Conservation (phyloP, 2,329 filamentous ascomycete genomes). For the Stenocarpella maydis region DNA sequence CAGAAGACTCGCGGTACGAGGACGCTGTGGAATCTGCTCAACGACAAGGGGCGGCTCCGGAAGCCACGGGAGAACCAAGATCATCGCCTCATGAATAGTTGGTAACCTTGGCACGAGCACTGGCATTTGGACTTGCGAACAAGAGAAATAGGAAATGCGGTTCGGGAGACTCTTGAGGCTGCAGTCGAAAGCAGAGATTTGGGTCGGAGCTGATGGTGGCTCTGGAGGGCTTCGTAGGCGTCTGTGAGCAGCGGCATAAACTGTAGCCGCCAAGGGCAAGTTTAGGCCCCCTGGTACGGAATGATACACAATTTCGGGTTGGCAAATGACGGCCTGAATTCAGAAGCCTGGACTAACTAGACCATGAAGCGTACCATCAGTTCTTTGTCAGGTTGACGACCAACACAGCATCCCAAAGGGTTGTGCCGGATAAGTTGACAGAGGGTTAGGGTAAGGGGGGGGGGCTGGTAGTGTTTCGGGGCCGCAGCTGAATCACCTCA, state of each 20-base stretch:
- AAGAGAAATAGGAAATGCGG: background rate
- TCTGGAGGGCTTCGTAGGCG: too few species aligned
- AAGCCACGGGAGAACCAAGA: background rate
- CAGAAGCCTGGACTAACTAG: too few species aligned
- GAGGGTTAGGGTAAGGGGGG: background rate
- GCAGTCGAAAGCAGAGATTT: background rate
- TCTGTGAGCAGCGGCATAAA: too few species aligned
- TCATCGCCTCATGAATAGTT: background rate
- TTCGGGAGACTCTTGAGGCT: background rate
- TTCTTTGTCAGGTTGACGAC: too few species aligned
- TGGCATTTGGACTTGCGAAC: background rate
- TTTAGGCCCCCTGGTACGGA: too few species aligned
- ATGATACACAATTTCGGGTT: too few species aligned
- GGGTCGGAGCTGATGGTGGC: too few species aligned
- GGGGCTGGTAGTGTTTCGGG: background rate
- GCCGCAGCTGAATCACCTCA: slow-evolving; percentile 8
- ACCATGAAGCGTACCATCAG: too few species aligned
- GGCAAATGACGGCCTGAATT: too few species aligned
- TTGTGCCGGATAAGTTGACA: too few species aligned
- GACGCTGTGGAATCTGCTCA: background rate
- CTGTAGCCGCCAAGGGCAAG: too few species aligned
- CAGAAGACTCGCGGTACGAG: background rate
- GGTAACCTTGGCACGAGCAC: background rate
- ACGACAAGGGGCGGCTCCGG: background rate
- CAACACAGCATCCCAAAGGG: too few species aligned